Evolutionary conservation across 306 rosid genomes (phyloP).

Genomic region (Abrus precatorius): DNA sequence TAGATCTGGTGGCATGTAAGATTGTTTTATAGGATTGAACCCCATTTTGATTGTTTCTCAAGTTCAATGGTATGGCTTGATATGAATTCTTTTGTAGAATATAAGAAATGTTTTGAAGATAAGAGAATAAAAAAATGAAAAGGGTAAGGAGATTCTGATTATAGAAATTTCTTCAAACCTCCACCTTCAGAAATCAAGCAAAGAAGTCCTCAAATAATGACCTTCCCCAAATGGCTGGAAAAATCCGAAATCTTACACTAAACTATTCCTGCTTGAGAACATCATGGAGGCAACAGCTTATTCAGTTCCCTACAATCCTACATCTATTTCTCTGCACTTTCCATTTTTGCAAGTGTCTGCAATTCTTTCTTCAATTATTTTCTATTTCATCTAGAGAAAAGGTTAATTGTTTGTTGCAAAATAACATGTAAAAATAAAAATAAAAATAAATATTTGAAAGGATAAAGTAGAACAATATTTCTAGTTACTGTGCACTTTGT

Average conservation of each 20-base stretch:
- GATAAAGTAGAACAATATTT: too few species aligned
- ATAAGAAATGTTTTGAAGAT: background rate
- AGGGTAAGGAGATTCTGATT: background rate
- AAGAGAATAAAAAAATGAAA: too few species aligned
- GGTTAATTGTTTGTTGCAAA: too few species aligned
- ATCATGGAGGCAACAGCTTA: background rate
- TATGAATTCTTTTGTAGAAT: background rate
- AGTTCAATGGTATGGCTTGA: background rate
- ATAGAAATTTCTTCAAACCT: background rate
- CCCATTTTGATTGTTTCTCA: background rate
- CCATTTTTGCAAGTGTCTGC: background rate
- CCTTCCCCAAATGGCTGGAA: background rate
- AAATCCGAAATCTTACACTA: background rate
- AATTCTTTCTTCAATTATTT: background rate
- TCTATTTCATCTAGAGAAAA: background rate
- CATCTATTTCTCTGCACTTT: background rate
- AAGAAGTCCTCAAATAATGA: background rate
- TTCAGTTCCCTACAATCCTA: background rate
- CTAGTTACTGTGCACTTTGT: too few species aligned
- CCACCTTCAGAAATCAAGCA: background rate
- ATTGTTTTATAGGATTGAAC: background rate
- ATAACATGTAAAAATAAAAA: too few species aligned
- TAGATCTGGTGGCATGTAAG: constrained; percentile 6
- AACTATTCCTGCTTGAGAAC: background rate
- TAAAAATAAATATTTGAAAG: too few species aligned